Evolutionary conservation across 2,329 filamentous ascomycete genomes (phyloP).

Genomic region (Lecanosticta acicola): DNA sequence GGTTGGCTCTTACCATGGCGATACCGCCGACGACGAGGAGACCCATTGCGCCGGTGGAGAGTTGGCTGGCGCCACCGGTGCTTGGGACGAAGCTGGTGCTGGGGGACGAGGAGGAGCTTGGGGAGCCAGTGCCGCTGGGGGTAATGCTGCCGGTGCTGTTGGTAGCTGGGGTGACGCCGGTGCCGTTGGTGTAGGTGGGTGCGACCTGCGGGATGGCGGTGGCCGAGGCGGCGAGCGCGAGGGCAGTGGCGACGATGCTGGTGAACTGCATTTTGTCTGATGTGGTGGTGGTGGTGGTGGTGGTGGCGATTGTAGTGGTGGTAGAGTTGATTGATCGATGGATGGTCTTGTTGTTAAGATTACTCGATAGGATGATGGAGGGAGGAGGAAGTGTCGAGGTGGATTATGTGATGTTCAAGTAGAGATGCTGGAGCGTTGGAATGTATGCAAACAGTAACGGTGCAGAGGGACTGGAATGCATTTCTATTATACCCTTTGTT

Average conservation of each 20-base stretch:
- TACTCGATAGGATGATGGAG: neutral
- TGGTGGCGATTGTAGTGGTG: conserved; percentile 2
- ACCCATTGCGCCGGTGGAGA: conserved; percentile 9
- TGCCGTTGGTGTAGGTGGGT: conserved; percentile 3
- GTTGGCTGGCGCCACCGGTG: conserved; percentile 5
- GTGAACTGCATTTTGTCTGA: conserved; percentile 10
- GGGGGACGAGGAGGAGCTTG: neutral
- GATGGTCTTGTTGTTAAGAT: neutral
- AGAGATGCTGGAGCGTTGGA: neutral
- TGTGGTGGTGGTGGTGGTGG: neutral
- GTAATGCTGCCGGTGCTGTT: conserved; percentile 6
- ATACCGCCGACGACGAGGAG: conserved; percentile 11
- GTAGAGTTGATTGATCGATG: conserved; percentile 4
- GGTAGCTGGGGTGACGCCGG: neutral
- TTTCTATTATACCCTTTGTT: no score
- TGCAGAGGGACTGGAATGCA: conserved; percentile 1
- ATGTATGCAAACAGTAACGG: neutral
- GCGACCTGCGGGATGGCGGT: neutral
- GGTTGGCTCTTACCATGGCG: no score
- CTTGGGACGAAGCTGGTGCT: neutral
- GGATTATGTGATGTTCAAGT: neutral
- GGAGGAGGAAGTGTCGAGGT: neutral
- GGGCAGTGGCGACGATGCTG: conserved; percentile 7
- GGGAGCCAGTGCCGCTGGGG: conserved; percentile 6
- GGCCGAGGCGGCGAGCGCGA: conserved; percentile 7